A percentile compares a stretch with the other conserved stretches of the same genome.
Evolutionary conservation across 371 early-diverging fungal species (phyloP).

Genomic region (Mucor ambiguus): DNA sequence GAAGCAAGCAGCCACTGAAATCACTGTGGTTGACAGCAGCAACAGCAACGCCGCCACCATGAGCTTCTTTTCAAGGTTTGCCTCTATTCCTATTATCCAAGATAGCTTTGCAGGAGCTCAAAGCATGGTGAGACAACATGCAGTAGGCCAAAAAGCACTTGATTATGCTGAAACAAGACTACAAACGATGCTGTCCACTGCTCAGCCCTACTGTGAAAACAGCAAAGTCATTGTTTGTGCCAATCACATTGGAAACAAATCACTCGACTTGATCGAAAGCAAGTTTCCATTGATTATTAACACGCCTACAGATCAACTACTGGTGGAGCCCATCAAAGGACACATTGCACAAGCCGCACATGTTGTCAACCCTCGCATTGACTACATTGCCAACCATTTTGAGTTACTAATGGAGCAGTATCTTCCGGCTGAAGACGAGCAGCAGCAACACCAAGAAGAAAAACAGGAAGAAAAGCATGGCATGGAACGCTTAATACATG

Average conservation of each 20-base stretch:
- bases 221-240: slow-evolving; percentile 9
- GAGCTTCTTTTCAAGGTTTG: slow-evolving; percentile 23
- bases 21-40: not conserved
- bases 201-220: slow-evolving; percentile 9
- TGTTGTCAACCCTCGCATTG: slow-evolving; percentile 19
- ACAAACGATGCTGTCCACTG: slow-evolving; percentile 7
- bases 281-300: slow-evolving; percentile 20
- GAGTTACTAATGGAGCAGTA: slow-evolving; percentile 24
- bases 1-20: not conserved
- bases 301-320: slow-evolving; percentile 20
- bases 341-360: slow-evolving; percentile 10
- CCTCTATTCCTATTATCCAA: slow-evolving; percentile 28
- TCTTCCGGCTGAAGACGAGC: slow-evolving; percentile 10
- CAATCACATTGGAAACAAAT: slow-evolving; percentile 24
- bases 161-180: slow-evolving; percentile 28
- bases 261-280: slow-evolving; percentile 21
- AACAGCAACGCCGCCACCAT: not conserved
- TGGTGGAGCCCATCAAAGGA: slow-evolving; percentile 19
- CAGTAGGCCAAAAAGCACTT: slow-evolving; percentile 25
- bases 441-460: not conserved
- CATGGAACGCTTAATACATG: slow-evolving; percentile 11
- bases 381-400: slow-evolving; percentile 13
- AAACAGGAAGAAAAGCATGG: slow-evolving; percentile 2
- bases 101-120: slow-evolving; percentile 25
- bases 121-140: slow-evolving; percentile 21